Base-by-base conservation (phyloP, 495 filamentous ascomycete species). In the Aeminium ludgeri region DNA sequence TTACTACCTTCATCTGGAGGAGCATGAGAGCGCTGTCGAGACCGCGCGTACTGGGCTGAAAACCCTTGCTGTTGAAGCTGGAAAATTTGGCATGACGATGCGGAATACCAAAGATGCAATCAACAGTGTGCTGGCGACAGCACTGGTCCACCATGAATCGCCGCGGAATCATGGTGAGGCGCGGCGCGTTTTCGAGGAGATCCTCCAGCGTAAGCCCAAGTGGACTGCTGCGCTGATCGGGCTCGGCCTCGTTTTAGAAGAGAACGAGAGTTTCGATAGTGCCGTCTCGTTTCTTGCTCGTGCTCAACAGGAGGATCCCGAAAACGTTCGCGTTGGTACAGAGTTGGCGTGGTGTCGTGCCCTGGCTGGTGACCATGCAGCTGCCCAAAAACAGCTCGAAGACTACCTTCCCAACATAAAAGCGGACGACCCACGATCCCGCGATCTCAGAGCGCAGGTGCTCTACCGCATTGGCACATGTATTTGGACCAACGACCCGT, bases 271-370 rank as follows among this genome's bases (percentile, higher is more conserved):
- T 32, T 92, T 82, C 55, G 57, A 63, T 20, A 68, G 76, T 51
- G 91, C 91, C 0, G 73, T 84, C 38, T 67, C 74, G 35, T 93
- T 89, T 53, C 59, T 97, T 8, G 64, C 66, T 25, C 70, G 78
- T 45, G 89, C 91, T 0, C 55, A 87, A 19, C 56, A 70, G 44
- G 67, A 78, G 17, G 80, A 89, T 53, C 63, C 70, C 15, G 56
- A 60, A 6, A 89, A 93, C 53, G 60, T 83, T 29, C 77, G 73
- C 30, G 77, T 96, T 20, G 72, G 68, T 45, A 74, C 79, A 2
- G 89, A 97, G 56, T 72, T 78, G 10, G 84, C 82, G 1, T 97
- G 89, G 89, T 80, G 86, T 49, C 78, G 77, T 54, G 82, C 86
- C 4, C 64, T 93, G n/a, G 77, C 69, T 46, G 84, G 85, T 5